These are phyloP conservation scores for Pseudogymnoascus sp. DNA, from an alignment of 2,329 filamentous ascomycete genomes.

Conservation along the genomic window DNA sequence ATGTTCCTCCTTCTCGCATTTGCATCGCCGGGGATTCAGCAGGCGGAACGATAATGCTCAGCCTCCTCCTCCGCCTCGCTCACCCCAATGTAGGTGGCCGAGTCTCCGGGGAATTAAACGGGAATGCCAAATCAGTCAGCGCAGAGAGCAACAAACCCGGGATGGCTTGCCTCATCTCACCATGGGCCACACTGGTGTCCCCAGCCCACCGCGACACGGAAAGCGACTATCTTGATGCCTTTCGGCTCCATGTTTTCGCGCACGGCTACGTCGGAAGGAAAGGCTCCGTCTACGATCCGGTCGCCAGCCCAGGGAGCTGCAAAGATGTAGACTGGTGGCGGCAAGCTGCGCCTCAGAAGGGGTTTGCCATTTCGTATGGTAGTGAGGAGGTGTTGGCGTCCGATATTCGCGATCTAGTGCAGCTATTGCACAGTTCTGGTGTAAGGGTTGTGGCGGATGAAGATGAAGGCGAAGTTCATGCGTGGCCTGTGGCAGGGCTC, in stretches of 20 bases:
- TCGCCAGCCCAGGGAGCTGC: slow-evolving; percentile 64
- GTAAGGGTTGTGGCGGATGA: slow-evolving; percentile 45
- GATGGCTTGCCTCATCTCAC: slow-evolving; percentile 66
- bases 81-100: not conserved
- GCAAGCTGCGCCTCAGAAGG: slow-evolving; percentile 54
- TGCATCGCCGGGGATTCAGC: slow-evolving; percentile 73
- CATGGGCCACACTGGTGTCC: slow-evolving; percentile 69
- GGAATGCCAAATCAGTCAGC: slow-evolving; percentile 14
- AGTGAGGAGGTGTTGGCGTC: slow-evolving; percentile 69
- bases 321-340: slow-evolving; percentile 58
- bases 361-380: slow-evolving; percentile 64
- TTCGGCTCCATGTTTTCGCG: slow-evolving; percentile 60
- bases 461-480: slow-evolving; percentile 63
- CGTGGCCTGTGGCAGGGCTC: slow-evolving; percentile 66
- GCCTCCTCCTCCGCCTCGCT: slow-evolving; percentile 59
- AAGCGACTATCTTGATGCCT: slow-evolving; percentile 66
- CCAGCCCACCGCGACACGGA: slow-evolving; percentile 56
- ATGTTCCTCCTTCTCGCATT: slow-evolving; percentile 49
- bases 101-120: slow-evolving; percentile 13
- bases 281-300: slow-evolving; percentile 41
- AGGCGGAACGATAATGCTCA: slow-evolving; percentile 64
- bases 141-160: slow-evolving; percentile 32
- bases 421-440: slow-evolving; percentile 43
- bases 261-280: slow-evolving; percentile 54
- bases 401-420: slow-evolving; percentile 55